These are phyloP conservation scores for Entoloma clypeatum DNA, from an alignment of 1,284 basidiomycete genomes.

Conservation along the genomic window DNA sequence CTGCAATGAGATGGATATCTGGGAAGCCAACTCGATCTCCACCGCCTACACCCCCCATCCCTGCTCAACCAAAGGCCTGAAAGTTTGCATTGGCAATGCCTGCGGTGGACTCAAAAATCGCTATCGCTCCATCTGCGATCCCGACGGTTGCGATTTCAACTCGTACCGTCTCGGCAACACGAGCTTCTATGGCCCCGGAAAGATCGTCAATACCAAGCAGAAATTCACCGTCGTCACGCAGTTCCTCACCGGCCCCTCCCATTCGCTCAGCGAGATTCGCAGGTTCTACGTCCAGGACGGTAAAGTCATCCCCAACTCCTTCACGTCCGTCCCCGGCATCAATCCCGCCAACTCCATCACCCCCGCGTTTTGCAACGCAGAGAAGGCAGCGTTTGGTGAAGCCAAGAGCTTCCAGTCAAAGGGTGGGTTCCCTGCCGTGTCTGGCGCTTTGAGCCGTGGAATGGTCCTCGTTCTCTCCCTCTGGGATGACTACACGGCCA, in stretches of 20 bases:
- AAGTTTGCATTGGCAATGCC: slow-evolving; percentile 17
- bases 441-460: slow-evolving; percentile 40
- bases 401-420: slow-evolving; percentile 39
- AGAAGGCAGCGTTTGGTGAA: slow-evolving; percentile 43
- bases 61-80: slow-evolving; percentile 34
- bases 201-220: too few species aligned
- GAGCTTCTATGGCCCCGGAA: slow-evolving; percentile 49
- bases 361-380: slow-evolving; percentile 37
- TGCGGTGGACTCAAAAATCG: slow-evolving; percentile 21
- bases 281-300: slow-evolving; percentile 55
- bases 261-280: slow-evolving; percentile 49
- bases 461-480: slow-evolving; percentile 54
- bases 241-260: slow-evolving; percentile 46
- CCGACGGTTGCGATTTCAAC: slow-evolving; percentile 53
- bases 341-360: slow-evolving; percentile 37
- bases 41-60: slow-evolving; percentile 51
- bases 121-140: slow-evolving; percentile 23
- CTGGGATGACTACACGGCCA: slow-evolving; percentile 54
- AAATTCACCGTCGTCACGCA: slow-evolving; percentile 55
- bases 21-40: slow-evolving; percentile 52
- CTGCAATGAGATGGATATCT: slow-evolving; percentile 58
- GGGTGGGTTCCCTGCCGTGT: slow-evolving; percentile 45
- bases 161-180: slow-evolving; percentile 51
- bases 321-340: slow-evolving; percentile 40
- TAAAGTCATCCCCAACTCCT: slow-evolving; percentile 46